Evolutionary conservation across 176 grass and related monocot genomes (phyloP), one percentile per base, ranked within the genome.

Genomic region (Musa schizocarpa): DNA sequence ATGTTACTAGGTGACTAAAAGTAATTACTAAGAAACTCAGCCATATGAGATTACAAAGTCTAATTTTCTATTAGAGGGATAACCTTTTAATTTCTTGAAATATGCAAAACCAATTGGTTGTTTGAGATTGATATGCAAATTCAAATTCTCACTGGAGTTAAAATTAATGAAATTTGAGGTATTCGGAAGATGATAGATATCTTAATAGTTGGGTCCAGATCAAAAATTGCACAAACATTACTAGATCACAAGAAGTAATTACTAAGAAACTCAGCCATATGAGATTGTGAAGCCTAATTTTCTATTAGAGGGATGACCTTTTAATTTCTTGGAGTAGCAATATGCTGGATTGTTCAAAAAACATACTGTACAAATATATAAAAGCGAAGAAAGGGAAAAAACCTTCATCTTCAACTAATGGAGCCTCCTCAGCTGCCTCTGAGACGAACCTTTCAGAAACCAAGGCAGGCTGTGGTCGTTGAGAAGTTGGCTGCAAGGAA

Each of bases 361-460:
- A 71, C 20, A 20, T 71, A 21, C n/a, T 52, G 69, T 3, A 27
- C 12, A 73, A 9, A 73, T 22, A 24, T 54, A 73, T 5, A 54
- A 22, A 21, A 54, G 5, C 13, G 1, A 19, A 9, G 1, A 6
- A 53, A 25, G 51, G 52, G 9, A 11, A 23, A 22, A 73, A 54
- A 99, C 95, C 91, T 87, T 94, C 95, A 80, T 94, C 91, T 43
- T 99, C 95, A 71, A 83, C 76, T 76, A 61, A 0, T 3, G 58
- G 73, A 69, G 29, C 61, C 51, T 99, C 90, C 77, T 84, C 86
- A 80, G 72, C 79, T 19, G 65, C 74, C 12, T 99, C 95, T 59
- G 72, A 80, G 69, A 66, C 76, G 0, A 83, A 81, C 74, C 88
- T 99, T 43, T 94, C 95, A 0, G 85, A 50, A 11, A 76, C 9